Evolutionary conservation across 2,329 filamentous ascomycete genomes (phyloP).

Genomic region (Raffaelea arxii): DNA sequence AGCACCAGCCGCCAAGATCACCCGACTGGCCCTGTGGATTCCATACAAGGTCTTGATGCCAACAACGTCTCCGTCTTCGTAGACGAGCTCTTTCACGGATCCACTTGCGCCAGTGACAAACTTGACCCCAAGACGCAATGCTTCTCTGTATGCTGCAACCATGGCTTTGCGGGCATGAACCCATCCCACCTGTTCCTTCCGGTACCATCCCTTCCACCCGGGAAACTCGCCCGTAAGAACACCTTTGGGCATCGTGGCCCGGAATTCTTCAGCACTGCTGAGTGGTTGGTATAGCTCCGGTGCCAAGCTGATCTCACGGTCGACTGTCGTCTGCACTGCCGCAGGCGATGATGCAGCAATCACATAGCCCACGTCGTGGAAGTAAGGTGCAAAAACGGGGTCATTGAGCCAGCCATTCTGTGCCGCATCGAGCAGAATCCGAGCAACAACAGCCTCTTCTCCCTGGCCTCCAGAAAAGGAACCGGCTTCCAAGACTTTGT

Average conservation of each 20-base stretch:
- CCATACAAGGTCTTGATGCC: background rate
- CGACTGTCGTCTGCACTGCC: background rate
- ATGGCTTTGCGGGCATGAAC: background rate
- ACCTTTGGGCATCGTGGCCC: background rate
- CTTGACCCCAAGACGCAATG: background rate
- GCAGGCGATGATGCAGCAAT: background rate
- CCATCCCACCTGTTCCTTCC: background rate
- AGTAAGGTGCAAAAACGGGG: slow-evolving; percentile 1
- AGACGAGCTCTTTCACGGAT: background rate
- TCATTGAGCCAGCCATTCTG: background rate
- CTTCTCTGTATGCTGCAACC: background rate
- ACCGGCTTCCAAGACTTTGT: background rate
- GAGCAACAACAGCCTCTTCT: background rate
- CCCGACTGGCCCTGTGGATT: background rate
- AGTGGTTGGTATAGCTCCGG: background rate
- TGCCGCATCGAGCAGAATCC: background rate
- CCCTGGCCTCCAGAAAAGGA: background rate
- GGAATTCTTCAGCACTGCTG: background rate
- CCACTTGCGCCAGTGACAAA: background rate
- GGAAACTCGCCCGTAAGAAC: slow-evolving; percentile 1
- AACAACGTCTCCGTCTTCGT: background rate
- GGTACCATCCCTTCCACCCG: background rate
- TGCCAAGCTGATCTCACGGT: background rate
- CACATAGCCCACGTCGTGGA: background rate
- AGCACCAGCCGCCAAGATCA: background rate